Percentiles rank a stretch among this genome's conserved stretches.
These are phyloP conservation scores for Anisodus acutangulus DNA, from an alignment of 257 asterid genomes.

Conservation along the genomic window DNA sequence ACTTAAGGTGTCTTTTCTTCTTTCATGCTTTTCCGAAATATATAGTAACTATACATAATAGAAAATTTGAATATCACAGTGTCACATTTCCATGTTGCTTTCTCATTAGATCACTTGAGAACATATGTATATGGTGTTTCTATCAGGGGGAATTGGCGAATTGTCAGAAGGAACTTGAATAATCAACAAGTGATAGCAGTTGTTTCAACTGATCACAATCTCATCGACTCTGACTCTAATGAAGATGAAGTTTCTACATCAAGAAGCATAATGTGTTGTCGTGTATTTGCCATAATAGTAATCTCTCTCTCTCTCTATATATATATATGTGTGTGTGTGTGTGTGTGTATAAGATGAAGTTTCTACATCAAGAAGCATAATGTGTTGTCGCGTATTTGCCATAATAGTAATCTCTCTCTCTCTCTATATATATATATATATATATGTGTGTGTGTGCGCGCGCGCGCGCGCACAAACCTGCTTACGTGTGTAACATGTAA, in stretches of 20 bases:
- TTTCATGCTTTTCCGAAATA: background rate
- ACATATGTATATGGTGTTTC: background rate
- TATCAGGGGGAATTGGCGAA: constrained; percentile 93
- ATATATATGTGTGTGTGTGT: too few species aligned
- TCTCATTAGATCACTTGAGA: background rate
- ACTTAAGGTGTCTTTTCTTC: constrained; percentile 61
- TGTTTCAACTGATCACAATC: constrained; percentile 71
- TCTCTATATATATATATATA: background rate
- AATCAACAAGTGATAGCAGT: constrained; percentile 77
- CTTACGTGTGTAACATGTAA: background rate
- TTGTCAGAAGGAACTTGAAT: constrained; percentile 68
- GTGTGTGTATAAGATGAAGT: constrained; percentile 56
- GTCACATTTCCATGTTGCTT: background rate
- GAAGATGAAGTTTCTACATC: constrained; percentile 66
- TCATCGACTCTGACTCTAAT: constrained; percentile 55
- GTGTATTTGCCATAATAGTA: constrained; percentile 76
- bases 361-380: constrained; percentile 68
- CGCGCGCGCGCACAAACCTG: background rate
- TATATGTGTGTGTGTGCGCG: too few species aligned
- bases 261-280: constrained; percentile 76
- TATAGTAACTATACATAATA: background rate
- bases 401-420: constrained; percentile 60
- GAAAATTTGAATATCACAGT: background rate
- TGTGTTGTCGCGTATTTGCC: constrained; percentile 78
- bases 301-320: constrained; percentile 38